Base-by-base conservation (phyloP, 1,139 yeast species). In the Candida smagusa region DNA sequence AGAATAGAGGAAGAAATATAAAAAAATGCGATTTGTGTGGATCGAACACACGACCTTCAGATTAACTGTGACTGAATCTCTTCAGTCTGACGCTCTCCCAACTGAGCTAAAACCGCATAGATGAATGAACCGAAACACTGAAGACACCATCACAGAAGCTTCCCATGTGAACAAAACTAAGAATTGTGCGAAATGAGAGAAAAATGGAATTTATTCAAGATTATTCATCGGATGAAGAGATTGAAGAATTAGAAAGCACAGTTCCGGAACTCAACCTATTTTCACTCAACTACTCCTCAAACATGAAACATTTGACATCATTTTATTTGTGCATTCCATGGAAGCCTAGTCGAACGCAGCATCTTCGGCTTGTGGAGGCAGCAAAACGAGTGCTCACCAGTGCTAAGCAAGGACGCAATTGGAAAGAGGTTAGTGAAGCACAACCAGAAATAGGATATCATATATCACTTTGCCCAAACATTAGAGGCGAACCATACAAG, bases 71-170 rank as follows among this genome's bases (percentile, higher is more conserved):
- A 59, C 64, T 47, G 56, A 56, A 54, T 45, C 37, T 43, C 86
- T 81, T 81, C 86, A 81, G 87, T 81, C 86, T 80, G 84, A 77
- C 87, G 88, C 88, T 81, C 87, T 81, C 87, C 88, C 87, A 77
- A 77, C 85, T 81, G 87, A 81, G 87, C 87, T 69, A 69, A 69
- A 68, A 55, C 70, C 68, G 63, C 63, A 16, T 16, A 16, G 5
- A 5, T 12, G 12, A 29, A 3, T 3, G 19, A 9, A 11, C 3
- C 7, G 12, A 19, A n/a, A 30, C 7, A n/a, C 4, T 7, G 22
- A 19, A 11, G 5, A 27, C 13, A 27, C 3, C 6, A 8, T 27
- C 5, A 27, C 11, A 12, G 30, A 27, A 11, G 11, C 9, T 26
- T n/a, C 9, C 5, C 3, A 16, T 16, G 19, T 16, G 19, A 16